Evolutionary conservation across 805 yeast species (phyloP), one percentile per base, ranked within the genome.

Genomic region (Lipomyces spencermartinsiae): DNA sequence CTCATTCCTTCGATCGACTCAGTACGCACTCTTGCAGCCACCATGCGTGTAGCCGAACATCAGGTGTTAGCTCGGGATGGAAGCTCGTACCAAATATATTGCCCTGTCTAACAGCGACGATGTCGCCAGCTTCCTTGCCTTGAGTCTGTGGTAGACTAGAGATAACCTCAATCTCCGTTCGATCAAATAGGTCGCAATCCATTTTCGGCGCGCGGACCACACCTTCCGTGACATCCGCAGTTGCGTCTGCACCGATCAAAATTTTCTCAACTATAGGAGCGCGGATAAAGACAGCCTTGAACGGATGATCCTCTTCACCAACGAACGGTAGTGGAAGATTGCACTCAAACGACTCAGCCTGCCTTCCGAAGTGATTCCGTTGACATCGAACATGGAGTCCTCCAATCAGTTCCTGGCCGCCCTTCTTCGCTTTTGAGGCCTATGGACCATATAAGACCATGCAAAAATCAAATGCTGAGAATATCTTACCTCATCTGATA

Each of bases 321-420:
- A 56, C 54, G 63, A 69, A 69, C n/a, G 72, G 72, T 34, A 69
- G 56, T n/a, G 46, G 54, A 16, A 69, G 51, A 31, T 53, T 31
- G 35, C 64, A 54, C 16, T 81, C 83, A 73, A 91, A 91, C 16
- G 91, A 87, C 69, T 89, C 89, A 43, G 87, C 74, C 75, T 91
- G 95, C 71, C 95, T 80, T 0, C 96, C 96, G 78, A 90, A 91
- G 0, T 92, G 92, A 76, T 91, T 91, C 64, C 96, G 80, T 60
- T 83, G 83, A 29, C 90, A 91, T 43, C 82, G 80, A 4, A 90
- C 86, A 72, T 87, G 85, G 74, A 91, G 77, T 1, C 89, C 91
- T 0, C 92, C 90, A 55, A 91, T 79, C 2, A 87, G 76, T 65
- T 84, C 79, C 70, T 90, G 89, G 29, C 84, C 83, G 0, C 80